Base-by-base conservation (phyloP, 2,329 filamentous ascomycete genomes). In the Pezicula rhizophila region DNA sequence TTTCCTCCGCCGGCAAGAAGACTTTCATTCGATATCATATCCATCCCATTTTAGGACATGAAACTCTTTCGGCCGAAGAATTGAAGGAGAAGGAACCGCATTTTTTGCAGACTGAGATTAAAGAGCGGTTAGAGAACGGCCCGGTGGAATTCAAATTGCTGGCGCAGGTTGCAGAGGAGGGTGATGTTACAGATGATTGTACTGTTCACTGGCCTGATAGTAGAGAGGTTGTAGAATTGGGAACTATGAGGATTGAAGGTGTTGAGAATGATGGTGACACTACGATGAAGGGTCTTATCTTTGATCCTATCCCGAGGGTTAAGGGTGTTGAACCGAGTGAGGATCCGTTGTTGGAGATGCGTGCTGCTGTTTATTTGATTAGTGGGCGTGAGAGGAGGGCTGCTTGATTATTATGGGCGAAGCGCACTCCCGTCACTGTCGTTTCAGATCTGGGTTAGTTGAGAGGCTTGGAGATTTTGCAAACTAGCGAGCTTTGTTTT, bases 281-380 rank as follows among this genome's bases (percentile, higher is more conserved):
- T 47, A 63, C 72, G 64, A 71, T 77, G 64, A 75, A 79, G 64
- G 64, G 66, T 28, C 66, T 76, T 37, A 81, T 82, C 53, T 80
- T 78, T 53, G 78, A 82, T 65, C 78, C 78, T 1, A 70, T 80
- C 44, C 77, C 78, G 5, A 66, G 77, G 46, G 70, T 80, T 2
- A 63, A 74, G 17, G 78, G 78, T 0, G 64, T 81, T 18, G 75
- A 77, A 58, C 53, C 70, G 4, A 75, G 70, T 51, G 74, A 65
- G 17, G 78, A 82, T 67, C 78, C 78, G 35, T 59, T 82, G 52
- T 56, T 82, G 52, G 76, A 81, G 39, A 67, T 79, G 46, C 67
- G 78, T 39, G 77, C 78, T 8, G 74, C 70, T 28, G 58, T 80
- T 31, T 82, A 82, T 65, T 59, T 82, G 54, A 67, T 78, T 20